A percentile compares a stretch with the other conserved stretches of the same genome.
These are phyloP conservation scores for Rachicladosporium sp. DNA, from an alignment of 2,329 filamentous ascomycete species.

Conservation along the genomic window DNA sequence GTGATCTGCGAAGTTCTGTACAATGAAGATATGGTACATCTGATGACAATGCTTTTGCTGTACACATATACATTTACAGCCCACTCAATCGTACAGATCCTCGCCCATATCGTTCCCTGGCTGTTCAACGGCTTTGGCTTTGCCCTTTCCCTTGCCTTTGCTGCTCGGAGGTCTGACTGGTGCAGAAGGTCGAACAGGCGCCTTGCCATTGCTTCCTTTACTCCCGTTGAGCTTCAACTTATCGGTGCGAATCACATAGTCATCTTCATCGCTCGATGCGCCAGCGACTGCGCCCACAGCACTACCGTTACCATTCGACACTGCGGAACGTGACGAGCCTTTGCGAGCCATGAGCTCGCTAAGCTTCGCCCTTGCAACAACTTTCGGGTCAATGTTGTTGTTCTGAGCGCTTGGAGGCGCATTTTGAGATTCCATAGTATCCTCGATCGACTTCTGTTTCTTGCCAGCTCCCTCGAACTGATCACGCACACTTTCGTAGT, in stretches of 20 bases:
- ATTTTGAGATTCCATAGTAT: not conserved
- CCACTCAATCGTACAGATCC: conserved; percentile 30
- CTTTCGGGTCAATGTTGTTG: not conserved
- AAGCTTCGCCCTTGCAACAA: conserved; percentile 2
- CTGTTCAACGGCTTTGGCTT: conserved; percentile 26
- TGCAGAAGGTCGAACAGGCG: conserved; percentile 3
- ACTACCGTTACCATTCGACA: conserved; percentile 3
- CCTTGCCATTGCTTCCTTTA: conserved; percentile 7
- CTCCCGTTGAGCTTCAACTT: conserved; percentile 17
- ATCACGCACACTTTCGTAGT: conserved; percentile 75
- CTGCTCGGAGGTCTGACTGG: conserved; percentile 11
- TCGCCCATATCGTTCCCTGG: conserved; percentile 27
- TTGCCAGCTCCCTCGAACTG: conserved; percentile 61
- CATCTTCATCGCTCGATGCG: conserved; percentile 22
- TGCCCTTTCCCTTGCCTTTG: conserved; percentile 26
- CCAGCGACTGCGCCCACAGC: conserved; percentile 1
- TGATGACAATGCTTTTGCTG: too few relatives aligned
- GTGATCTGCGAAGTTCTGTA: too few relatives aligned
- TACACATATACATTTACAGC: too few relatives aligned
- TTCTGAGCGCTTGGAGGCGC: not conserved
- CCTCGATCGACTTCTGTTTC: conserved; percentile 28
- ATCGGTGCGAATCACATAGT: conserved; percentile 31
- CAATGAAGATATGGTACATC: too few relatives aligned
- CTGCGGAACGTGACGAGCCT: not conserved
- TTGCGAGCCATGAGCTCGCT: conserved; percentile 4